A percentile compares a stretch with the other conserved stretches of the same genome.
These are phyloP conservation scores for Carnegiea gigantea DNA, from an alignment of 179 eudicot genomes.

Conservation along the genomic window DNA sequence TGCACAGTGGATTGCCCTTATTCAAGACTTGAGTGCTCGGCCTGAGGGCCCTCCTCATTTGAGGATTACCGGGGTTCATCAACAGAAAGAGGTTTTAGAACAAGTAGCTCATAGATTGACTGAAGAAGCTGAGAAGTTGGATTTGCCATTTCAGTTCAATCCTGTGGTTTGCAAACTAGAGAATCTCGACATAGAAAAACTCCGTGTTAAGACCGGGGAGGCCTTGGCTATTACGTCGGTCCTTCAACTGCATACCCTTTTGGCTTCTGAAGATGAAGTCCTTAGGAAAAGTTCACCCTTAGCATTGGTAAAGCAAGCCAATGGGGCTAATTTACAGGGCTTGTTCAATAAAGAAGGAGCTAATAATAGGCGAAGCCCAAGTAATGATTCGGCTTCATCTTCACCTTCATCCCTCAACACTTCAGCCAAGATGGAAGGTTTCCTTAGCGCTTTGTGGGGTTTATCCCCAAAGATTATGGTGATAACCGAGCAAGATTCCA, in stretches of 20 bases:
- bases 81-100: slow-evolving; percentile 74
- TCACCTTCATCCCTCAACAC: slow-evolving; percentile 40
- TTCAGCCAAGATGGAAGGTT: slow-evolving; percentile 49
- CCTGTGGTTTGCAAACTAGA: slow-evolving; percentile 66
- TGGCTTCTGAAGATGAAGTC: slow-evolving; percentile 61
- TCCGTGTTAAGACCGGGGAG: slow-evolving; percentile 84
- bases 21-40: slow-evolving; percentile 59
- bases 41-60: slow-evolving; percentile 90
- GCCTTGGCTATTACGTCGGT: slow-evolving; percentile 83
- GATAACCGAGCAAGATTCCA: slow-evolving; percentile 85
- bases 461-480: slow-evolving; percentile 82
- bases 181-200: slow-evolving; percentile 61
- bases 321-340: slow-evolving; percentile 16
- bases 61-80: slow-evolving; percentile 83
- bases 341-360: slow-evolving; percentile 17
- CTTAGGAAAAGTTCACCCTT: slow-evolving; percentile 22
- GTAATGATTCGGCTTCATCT: slow-evolving; percentile 61
- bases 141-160: slow-evolving; percentile 83
- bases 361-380: slow-evolving; percentile 42
- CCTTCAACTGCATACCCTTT: slow-evolving; percentile 70
- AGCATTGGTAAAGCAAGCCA: slow-evolving; percentile 27
- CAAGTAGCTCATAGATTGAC: slow-evolving; percentile 62
- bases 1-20: slow-evolving; percentile 84
- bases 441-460: slow-evolving; percentile 55
- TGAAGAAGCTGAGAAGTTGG: slow-evolving; percentile 85